Evolutionary conservation across 1,284 basidiomycete genomes (phyloP), one percentile per base, ranked within the genome.

Genomic region (Heliocybe sulcata): DNA sequence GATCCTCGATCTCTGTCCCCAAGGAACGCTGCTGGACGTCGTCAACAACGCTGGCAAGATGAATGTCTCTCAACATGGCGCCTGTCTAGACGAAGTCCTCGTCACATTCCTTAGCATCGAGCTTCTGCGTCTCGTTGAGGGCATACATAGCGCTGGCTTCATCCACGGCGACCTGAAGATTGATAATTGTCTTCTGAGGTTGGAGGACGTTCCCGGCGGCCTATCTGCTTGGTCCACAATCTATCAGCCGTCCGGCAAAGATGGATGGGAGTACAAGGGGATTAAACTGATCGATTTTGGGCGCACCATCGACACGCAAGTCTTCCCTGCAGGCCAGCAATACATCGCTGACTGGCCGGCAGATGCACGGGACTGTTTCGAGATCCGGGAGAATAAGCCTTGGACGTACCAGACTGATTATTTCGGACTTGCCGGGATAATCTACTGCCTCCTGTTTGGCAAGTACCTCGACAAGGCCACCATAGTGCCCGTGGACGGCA

Each of bases 81-180:
- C 82, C 6, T 88, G 90, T 63, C 74, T 99, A 25, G 96, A 98
- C 63, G 97, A 99, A 66, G 80, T 97, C 6, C 78, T 99, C 49
- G 94, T 94, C 53, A 83, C 97, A 67, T 99, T 99, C 80, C 99
- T 99, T 79, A 78, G 88, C 27, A 81, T 95, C 63, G 96, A 99
- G 69, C 81, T 99, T 19, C 72, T 98, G 52, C 86, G 87, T 20
- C 73, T 91, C 11, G 72, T 98, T 51, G 92, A 97, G 65, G 85
- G 79, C 22, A 79, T 98, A 68, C 97, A 99, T 68, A 58, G 68
- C 9, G 76, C 78, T 0, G 89, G 90, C 16, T 89, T 98, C 72
- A 90, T 99, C 61, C 97, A 99, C 64, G 96, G 97, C 45, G 97
- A 99, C 72, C 79, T 99, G 63, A 99, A 99, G 78, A 98, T 98